Evolutionary conservation across 106 monocot genomes (phyloP), one percentile per base, ranked within the genome.

Genomic region (Dendrobium nobile): DNA sequence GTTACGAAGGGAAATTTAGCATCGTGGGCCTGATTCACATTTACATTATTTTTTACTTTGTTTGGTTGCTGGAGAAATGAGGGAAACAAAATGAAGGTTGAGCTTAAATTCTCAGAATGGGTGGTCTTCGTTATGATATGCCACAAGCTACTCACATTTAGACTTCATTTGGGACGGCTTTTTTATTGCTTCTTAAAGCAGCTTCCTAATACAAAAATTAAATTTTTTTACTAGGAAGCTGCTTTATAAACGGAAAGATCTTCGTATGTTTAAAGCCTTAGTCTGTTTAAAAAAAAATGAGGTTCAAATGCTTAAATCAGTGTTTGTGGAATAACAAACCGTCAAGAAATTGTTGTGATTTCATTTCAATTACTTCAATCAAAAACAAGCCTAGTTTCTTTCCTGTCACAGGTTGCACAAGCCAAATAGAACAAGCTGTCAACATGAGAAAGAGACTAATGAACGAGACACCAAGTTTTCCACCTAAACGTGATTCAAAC

Each of bases 361-460:
- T 5, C 67, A 67, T 67, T 67, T 19, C 11, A 15, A 9, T 67
- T 67, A 2, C 6, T 11, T 28, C 67, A 26, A 24, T 37, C 9
- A 3, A 5, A 70, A 70, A 37, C 40, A 70, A 70, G 61, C 13
- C 37, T 68, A 28, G 68, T 70, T 70, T 70, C 11, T 37, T 70
- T 70, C 37, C 13, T 37, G 33, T 37, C 20, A 20, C 89, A 99
- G 99, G 88, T 99, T 47, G 95, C 91, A 28, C 82, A 95, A 70
- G 93, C 87, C 91, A 86, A 81, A 77, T 87, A 40, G 92, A 88
- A 41, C 89, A 93, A 88, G 91, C 89, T 16, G 77, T 80, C 43
- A 91, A 91, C 88, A 95, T 99, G 91, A 82, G 80, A 22, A 89
- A 89, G 74, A 82, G 86, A 44, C 88, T 95, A 37, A 99, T 91